A percentile compares a stretch with the other conserved stretches of the same genome.
Conservation (phyloP, 352 stramenopile genomes). For the Phytophthora pluvialis region DNA sequence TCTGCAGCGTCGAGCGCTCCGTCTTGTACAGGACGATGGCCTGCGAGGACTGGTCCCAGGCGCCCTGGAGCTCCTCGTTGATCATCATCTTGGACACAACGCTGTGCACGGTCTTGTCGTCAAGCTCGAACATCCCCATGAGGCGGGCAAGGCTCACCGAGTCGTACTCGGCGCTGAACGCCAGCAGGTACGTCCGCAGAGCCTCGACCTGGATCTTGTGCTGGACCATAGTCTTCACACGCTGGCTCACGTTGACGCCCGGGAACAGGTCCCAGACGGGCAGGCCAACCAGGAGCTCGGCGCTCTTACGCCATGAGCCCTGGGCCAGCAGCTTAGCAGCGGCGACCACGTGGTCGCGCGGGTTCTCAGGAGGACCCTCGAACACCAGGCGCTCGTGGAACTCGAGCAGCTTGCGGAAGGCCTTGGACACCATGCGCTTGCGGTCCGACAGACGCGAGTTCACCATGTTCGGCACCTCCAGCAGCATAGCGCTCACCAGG, state of each 20-base stretch:
- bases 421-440: slow-evolving; percentile 93
- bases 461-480: slow-evolving; percentile 98
- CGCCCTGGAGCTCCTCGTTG: slow-evolving; percentile 96
- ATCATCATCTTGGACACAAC: slow-evolving; percentile 99
- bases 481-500: slow-evolving; percentile 98
- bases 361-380: slow-evolving; percentile 97
- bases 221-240: slow-evolving; percentile 92
- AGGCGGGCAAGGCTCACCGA: slow-evolving; percentile 94
- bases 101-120: slow-evolving; percentile 95
- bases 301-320: slow-evolving; percentile 96
- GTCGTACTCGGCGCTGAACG: slow-evolving; percentile 97
- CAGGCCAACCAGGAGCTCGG: slow-evolving; percentile 86
- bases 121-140: slow-evolving; percentile 98
- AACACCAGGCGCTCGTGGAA: slow-evolving; percentile 95
- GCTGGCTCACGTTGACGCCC: slow-evolving; percentile 76
- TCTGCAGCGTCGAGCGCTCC: slow-evolving; percentile 95
- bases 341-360: slow-evolving; percentile 96
- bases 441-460: slow-evolving; percentile 80
- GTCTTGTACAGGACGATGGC: slow-evolving; percentile 96
- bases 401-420: slow-evolving; percentile 94
- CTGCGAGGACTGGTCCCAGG: slow-evolving; percentile 98
- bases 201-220: slow-evolving; percentile 97
- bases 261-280: slow-evolving; percentile 97
- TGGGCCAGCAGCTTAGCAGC: slow-evolving; percentile 95
- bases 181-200: slow-evolving; percentile 96